Percentiles rank a stretch among this genome's conserved stretches.
Conservation (phyloP, 768 basidiomycete genomes). For the Russula earlei region DNA sequence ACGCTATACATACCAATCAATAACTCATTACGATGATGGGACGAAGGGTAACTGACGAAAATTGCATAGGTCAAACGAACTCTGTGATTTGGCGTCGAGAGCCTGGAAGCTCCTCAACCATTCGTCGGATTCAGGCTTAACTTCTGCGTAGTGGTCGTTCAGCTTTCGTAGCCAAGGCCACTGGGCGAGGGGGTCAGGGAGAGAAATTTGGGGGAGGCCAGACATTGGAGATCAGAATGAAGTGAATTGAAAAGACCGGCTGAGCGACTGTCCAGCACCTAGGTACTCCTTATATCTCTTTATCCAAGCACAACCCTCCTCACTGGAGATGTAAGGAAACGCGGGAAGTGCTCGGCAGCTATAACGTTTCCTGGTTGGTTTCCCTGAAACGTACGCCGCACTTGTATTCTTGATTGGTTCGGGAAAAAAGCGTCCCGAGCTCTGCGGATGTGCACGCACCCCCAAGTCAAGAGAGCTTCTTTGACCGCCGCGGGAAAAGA, state of each 20-base stretch:
- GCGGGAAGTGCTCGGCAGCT: too few species aligned
- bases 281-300: not conserved
- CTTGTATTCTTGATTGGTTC: too few species aligned
- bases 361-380: too few species aligned
- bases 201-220: slow-evolving; percentile 1
- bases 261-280: not conserved
- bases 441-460: too few species aligned
- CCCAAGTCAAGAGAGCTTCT: too few species aligned
- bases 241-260: not conserved
- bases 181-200: slow-evolving; percentile 32
- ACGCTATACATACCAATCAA: not conserved
- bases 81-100: slow-evolving; percentile 30
- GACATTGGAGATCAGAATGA: not conserved
- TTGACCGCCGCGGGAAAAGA: too few species aligned
- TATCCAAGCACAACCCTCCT: not conserved
- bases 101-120: slow-evolving; percentile 33
- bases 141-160: slow-evolving; percentile 30
- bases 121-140: slow-evolving; percentile 28
- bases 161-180: slow-evolving; percentile 39
- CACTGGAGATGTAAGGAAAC: not conserved
- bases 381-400: too few species aligned
- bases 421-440: too few species aligned
- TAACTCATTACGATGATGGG: too few species aligned
- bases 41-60: slow-evolving; percentile 17
- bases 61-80: slow-evolving; percentile 34